Evolutionary conservation across 495 filamentous ascomycete species (phyloP), one percentile per base, ranked within the genome.

Genomic region (Aspergillus baeticus): DNA sequence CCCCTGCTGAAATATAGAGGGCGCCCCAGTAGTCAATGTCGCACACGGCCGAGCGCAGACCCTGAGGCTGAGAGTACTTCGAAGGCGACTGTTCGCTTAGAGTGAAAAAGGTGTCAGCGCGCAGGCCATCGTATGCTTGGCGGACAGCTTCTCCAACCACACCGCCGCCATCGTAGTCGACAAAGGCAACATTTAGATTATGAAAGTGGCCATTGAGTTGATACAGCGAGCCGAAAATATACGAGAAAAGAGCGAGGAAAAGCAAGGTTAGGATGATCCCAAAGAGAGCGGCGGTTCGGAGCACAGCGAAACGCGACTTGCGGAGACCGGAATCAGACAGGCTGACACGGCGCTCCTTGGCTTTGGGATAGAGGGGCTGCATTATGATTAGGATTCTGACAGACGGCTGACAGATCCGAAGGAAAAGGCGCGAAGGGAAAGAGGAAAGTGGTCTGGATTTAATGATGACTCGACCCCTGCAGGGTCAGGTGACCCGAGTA

Each of bases 121-220:
- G 55, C 10, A 83, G 59, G 6, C 65, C 48, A 10, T 66, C 45
- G 55, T 81, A 81, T 0, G 77, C 77, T 4, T 43, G 54, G 14
- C 71, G 65, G 8, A 81, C 60, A 0, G 79, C 65, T 4, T 62
- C 22, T 1, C 78, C 78, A 31, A 84, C 64, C 1, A 69, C 61
- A 4, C 78, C 75, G 14, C 69, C 73, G 56, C 81, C 80, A n/a
- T n/a, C n/a, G 51, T 81, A 82, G 59, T 84, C 80, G 15, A 84
- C 77, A 31, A 73, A 76, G 11, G 76, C 57, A 13, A 84, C 60
- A 13, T 70, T 69, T 8, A 81, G 50, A 38, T 75, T 75, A 60
- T 79, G 73, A 4, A 63, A 66, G 36, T 73, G 74, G 0, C 44
- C 41, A 2, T 6, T 59, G 45, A 76, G 67, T 39, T 77, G 72